A percentile compares a stretch with the other conserved stretches of the same genome.
Conservation (phyloP, 345 rosid genomes). For the Citrus medica region DNA sequence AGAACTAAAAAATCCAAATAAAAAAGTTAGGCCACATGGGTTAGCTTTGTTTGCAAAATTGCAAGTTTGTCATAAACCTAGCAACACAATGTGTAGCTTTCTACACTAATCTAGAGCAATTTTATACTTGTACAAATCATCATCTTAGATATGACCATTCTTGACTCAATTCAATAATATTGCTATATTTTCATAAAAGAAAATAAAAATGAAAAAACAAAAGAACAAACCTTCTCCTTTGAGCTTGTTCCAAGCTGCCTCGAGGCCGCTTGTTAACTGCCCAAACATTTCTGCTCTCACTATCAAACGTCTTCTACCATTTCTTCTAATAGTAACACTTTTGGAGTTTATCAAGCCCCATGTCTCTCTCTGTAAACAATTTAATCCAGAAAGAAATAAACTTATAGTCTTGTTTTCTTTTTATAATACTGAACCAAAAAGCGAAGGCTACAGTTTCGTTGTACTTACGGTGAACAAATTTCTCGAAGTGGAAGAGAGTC, state of each 20-base stretch:
- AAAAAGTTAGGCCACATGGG: neutral
- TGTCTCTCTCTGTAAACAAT: conserved; percentile 46
- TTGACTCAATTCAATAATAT: neutral
- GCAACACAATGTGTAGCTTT: neutral
- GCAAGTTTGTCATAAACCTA: too few species aligned
- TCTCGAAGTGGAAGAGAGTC: conserved; percentile 52
- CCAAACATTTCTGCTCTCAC: conserved; percentile 96
- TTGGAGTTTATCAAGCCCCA: conserved; percentile 67
- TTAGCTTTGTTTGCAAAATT: too few species aligned
- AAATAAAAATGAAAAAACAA: neutral
- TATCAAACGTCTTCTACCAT: conserved; percentile 39
- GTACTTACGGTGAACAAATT: conserved; percentile 57
- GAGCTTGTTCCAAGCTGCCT: conserved; percentile 95
- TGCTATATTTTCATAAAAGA: neutral
- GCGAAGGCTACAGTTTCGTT: neutral
- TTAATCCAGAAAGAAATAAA: neutral
- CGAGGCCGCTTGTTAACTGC: conserved; percentile 89
- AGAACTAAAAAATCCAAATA: neutral
- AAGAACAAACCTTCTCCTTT: conserved; percentile 80
- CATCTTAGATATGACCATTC: neutral
- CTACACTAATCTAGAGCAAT: neutral
- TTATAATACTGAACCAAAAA: neutral
- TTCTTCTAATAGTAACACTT: conserved; percentile 37
- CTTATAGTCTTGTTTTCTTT: too few species aligned
- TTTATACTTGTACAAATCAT: neutral